These are phyloP conservation scores for Entomortierella chlamydospora DNA, from an alignment of 192 early-diverging fungal species.

Conservation along the genomic window DNA sequence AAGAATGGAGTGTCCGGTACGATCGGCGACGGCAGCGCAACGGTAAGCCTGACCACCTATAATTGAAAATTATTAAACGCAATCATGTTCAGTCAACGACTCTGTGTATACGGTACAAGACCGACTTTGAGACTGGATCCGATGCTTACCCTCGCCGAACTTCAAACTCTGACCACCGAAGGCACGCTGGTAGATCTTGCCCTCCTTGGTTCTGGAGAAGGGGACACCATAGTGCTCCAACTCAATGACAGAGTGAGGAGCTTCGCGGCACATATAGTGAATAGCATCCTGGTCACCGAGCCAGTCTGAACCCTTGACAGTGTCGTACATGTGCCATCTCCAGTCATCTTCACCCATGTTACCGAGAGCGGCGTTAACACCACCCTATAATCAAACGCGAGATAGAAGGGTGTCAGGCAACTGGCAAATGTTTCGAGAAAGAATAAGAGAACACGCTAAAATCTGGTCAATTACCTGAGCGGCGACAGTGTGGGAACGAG, in stretches of 20 bases:
- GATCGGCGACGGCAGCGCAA: slow-evolving; percentile 97
- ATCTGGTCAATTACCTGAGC: slow-evolving; percentile 77
- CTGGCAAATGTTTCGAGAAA: not conserved
- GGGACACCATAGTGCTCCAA: slow-evolving; percentile 99
- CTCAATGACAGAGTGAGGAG: slow-evolving; percentile 94
- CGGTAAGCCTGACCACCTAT: slow-evolving; percentile 95
- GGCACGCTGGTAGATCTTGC: slow-evolving; percentile 98
- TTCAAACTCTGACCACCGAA: slow-evolving; percentile 98
- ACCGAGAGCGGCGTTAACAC: slow-evolving; percentile 98
- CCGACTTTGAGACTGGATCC: too few relatives aligned
- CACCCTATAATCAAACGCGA: slow-evolving; percentile 69
- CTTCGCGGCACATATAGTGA: slow-evolving; percentile 99
- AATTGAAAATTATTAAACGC: not conserved
- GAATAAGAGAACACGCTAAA: not conserved
- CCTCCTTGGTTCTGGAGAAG: slow-evolving; percentile 97
- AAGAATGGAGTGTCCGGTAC: slow-evolving; percentile 97
- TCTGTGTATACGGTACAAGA: too few relatives aligned
- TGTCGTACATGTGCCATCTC: slow-evolving; percentile 99
- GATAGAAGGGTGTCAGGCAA: not conserved
- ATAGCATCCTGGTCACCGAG: slow-evolving; percentile 99
- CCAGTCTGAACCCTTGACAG: slow-evolving; percentile 99
- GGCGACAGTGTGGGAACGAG: slow-evolving; percentile 98
- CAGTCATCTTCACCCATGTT: slow-evolving; percentile 99
- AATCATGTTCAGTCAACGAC: too few relatives aligned
- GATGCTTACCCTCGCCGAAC: slow-evolving; percentile 86